phyloP scores from a whole-genome alignment of 2,329 filamentous ascomycete genomes.

The Pezicula carpinea region DNA sequence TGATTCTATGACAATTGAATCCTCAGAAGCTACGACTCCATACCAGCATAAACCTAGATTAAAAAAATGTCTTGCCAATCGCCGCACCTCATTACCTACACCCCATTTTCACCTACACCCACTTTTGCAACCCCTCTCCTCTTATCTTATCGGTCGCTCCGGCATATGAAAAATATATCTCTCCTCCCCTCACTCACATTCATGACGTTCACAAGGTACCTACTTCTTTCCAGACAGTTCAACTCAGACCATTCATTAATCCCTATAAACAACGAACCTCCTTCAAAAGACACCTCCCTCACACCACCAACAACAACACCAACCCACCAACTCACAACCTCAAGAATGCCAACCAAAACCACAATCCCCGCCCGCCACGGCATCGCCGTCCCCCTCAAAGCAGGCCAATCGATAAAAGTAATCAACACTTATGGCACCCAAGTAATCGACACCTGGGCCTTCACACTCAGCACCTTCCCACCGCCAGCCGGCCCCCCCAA shows the following conservation, averaged over 20 bases:
- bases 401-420: constrained; percentile 17
- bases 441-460: constrained; percentile 22
- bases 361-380: constrained; percentile 17
- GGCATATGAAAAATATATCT: not conserved
- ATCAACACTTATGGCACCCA: constrained; percentile 19
- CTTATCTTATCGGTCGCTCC: constrained; percentile 1
- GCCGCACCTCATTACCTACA: too few relatives aligned
- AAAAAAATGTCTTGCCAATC: too few relatives aligned
- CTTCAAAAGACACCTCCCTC: too few relatives aligned
- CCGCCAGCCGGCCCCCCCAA: not conserved
- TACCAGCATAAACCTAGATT: too few relatives aligned
- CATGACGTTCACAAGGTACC: too few relatives aligned
- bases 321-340: too few relatives aligned
- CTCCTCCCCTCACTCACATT: not conserved
- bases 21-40: too few relatives aligned
- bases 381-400: constrained; percentile 10
- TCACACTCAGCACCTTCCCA: constrained; percentile 12
- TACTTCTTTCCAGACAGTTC: too few relatives aligned
- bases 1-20: too few relatives aligned
- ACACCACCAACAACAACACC: too few relatives aligned
- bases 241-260: too few relatives aligned
- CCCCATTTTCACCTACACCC: not conserved
- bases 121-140: not conserved
- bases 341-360: constrained; percentile 1
- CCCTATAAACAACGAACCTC: too few relatives aligned